Evolutionary conservation across 2,329 filamentous ascomycete species (phyloP).

Genomic region (Penicillium sp.): DNA sequence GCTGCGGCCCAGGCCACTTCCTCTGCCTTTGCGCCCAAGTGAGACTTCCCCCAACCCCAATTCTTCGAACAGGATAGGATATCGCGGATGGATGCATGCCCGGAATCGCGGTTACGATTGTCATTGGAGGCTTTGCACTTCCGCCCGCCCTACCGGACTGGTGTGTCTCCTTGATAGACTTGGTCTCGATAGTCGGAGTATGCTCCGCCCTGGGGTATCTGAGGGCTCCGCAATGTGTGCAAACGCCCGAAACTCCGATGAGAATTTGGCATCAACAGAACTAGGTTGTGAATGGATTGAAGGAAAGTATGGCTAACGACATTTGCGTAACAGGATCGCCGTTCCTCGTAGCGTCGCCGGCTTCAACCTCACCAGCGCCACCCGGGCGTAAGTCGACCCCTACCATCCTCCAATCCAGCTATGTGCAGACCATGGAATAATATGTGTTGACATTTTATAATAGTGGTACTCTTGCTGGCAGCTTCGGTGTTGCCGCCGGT

Average conservation of each 20-base stretch:
- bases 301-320: neutral
- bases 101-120: no score
- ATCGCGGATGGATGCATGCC: no score
- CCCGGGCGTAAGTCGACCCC: conserved; percentile 46
- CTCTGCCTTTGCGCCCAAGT: conserved; percentile 60
- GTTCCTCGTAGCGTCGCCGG: conserved; percentile 50
- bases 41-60: conserved; percentile 28
- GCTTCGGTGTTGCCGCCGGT: conserved; percentile 57
- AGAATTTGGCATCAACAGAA: neutral
- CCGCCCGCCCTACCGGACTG: no score
- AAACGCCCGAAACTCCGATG: neutral
- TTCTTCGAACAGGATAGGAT: neutral
- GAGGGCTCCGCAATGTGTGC: no score
- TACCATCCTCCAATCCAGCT: neutral
- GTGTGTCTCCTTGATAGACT: no score
- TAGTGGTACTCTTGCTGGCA: conserved; percentile 49
- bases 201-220: no score
- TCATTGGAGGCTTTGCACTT: no score
- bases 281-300: neutral
- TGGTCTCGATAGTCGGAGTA: no score
- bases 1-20: conserved; percentile 49
- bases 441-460: conserved; percentile 19
- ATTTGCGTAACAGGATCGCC: conserved; percentile 47
- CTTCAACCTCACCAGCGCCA: conserved; percentile 42
- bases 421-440: no score